phyloP scores from a whole-genome alignment of 768 basidiomycete species.

The Lentinula sp. region DNA sequence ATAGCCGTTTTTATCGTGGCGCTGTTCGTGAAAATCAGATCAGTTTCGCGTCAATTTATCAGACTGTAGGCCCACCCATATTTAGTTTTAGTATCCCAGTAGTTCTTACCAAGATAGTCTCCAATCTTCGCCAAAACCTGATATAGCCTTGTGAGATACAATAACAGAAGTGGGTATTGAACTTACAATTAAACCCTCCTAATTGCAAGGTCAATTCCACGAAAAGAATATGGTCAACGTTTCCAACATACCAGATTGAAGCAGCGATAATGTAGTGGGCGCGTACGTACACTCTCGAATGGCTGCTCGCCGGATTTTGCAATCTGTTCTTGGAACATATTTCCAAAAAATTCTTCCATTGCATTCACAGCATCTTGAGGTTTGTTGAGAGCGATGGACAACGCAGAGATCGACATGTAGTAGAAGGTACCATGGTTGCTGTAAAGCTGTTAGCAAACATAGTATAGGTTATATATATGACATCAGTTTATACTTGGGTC shows the following conservation, averaged over 20 bases:
- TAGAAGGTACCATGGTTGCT: constrained; percentile 56
- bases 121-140: constrained; percentile 45
- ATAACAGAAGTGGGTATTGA: not conserved
- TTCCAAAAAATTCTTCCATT: constrained; percentile 34
- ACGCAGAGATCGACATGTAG: constrained; percentile 27
- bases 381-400: constrained; percentile 30
- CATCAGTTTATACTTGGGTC: constrained; percentile 35
- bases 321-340: constrained; percentile 40
- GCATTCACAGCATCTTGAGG: constrained; percentile 28
- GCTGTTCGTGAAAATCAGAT: not conserved
- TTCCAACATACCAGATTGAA: constrained; percentile 38
- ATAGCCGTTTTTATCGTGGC: constrained; percentile 49
- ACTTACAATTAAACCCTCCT: constrained; percentile 49
- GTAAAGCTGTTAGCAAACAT: not conserved
- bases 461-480: no score
- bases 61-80: constrained; percentile 22
- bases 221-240: not conserved
- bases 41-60: not conserved
- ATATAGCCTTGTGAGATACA: not conserved
- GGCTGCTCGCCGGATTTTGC: constrained; percentile 51
- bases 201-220: not conserved
- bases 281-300: constrained; percentile 47
- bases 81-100: constrained; percentile 40
- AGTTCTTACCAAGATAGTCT: constrained; percentile 42
- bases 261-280: constrained; percentile 51